Evolutionary conservation across 2,329 filamentous ascomycete genomes (phyloP), one percentile per base, ranked within the genome.

Genomic region (Drechslerella coelobrocha): DNA sequence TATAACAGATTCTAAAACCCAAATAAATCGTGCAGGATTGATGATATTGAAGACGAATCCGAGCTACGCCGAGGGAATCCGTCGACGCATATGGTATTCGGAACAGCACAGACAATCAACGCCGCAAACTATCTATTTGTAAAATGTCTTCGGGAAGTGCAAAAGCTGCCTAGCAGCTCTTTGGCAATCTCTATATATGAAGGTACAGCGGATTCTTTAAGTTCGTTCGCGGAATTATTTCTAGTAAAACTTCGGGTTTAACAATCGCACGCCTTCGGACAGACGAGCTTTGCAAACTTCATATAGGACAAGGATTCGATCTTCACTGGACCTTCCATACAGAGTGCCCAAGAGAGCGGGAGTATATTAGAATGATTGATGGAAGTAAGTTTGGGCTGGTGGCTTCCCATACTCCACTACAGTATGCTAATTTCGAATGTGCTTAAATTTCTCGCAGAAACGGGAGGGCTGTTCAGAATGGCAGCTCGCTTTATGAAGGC

Each of bases 321-420:
- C 53, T 65, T 6, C 43, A 65, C 19, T 65, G 61, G 61, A 59
- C 61, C 0, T 65, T 57, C 23, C 53, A 31, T 27, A 24, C 4
- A 12, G 2, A 52, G 19, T 59, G 41, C n/a, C 61, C 61, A 12
- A 34, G 43, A 1, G 53, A 65, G 21, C 8, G 8, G 27, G 61
- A 65, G 27, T 65, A 65, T 34, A 53, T 65, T 10, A 21, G 37
- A 27, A 63, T 63, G 60, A 26, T 63, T 21, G 60, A 63, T 50
- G 60, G 60, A 2, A 63, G 60, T 56, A 55, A 21, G 60, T 26
- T 39, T 34, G 29, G 7, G 29, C 29, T 6, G 7, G 29, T 12
- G 7, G 29, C 6, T 7, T 12, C 12, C 29, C 29, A 34, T 34
- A 34, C 10, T 37, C 48, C 9, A 37, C n/a, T 31, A 53, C 21